Evolutionary conservation across 768 basidiomycete species (phyloP).

Genomic region (Termitomyces sp.): DNA sequence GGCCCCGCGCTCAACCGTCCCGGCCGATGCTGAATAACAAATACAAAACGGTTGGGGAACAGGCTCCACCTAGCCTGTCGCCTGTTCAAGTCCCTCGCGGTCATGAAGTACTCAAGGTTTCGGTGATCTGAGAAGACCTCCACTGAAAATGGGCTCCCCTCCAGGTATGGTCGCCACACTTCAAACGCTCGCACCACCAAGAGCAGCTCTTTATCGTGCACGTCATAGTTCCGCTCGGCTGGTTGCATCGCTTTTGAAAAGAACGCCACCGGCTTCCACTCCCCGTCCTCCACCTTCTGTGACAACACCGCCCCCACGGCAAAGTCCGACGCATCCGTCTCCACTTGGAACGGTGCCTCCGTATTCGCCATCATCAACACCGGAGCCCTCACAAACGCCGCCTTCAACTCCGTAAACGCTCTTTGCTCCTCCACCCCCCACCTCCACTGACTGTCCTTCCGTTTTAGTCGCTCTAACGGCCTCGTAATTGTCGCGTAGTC

Average conservation of each 20-base stretch:
- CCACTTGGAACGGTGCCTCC: conserved; percentile 1
- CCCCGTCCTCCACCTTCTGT: conserved; percentile 13
- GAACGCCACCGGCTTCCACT: conserved; percentile 30
- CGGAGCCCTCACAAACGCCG: conserved; percentile 19
- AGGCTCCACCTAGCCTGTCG: too few relatives aligned
- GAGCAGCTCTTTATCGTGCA: conserved; percentile 40
- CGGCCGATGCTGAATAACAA: too few relatives aligned
- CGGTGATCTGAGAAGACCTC: too few relatives aligned
- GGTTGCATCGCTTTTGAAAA: conserved; percentile 11
- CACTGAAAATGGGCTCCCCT: background rate
- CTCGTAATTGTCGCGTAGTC: background rate
- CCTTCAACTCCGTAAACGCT: conserved; percentile 28
- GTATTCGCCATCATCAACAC: conserved; percentile 15
- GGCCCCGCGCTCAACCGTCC: too few relatives aligned
- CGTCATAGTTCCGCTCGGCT: conserved; percentile 38
- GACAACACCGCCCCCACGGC: conserved; percentile 14
- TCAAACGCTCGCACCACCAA: conserved; percentile 32
- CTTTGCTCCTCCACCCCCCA: conserved; percentile 9
- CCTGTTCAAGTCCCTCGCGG: too few relatives aligned
- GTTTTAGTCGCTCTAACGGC: too few relatives aligned
- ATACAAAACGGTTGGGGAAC: too few relatives aligned
- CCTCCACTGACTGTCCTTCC: background rate
- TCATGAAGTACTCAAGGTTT: too few relatives aligned
- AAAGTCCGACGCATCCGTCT: conserved; percentile 11
- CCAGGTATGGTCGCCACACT: conserved; percentile 16